These are phyloP conservation scores for Metschnikowia lochheadii DNA, from an alignment of 805 yeast genomes.

Conservation along the genomic window DNA sequence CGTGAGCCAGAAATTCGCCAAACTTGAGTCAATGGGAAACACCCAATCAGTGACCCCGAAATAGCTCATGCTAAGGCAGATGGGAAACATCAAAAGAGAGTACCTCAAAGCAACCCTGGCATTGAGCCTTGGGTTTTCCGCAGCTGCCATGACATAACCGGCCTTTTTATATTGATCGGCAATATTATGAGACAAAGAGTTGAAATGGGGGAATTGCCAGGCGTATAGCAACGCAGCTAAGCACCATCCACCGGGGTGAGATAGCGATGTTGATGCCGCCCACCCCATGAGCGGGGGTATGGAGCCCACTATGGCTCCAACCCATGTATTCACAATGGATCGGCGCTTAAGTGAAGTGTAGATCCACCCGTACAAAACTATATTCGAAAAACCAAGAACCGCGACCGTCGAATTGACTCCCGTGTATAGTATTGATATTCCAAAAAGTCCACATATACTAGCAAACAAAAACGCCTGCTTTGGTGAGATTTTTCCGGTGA, in stretches of 20 bases:
- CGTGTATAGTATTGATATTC: constrained; percentile 59
- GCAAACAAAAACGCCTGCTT: constrained; percentile 81
- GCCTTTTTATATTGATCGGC: constrained; percentile 86
- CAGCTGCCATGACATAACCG: constrained; percentile 97
- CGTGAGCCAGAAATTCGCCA: constrained; percentile 83
- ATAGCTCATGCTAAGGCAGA: constrained; percentile 78
- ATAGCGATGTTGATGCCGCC: constrained; percentile 77
- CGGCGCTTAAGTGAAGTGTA: constrained; percentile 87
- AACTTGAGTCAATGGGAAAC: constrained; percentile 75
- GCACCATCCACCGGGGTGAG: constrained; percentile 93
- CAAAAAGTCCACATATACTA: constrained; percentile 62
- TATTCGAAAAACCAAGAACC: constrained; percentile 71
- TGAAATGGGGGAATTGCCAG: constrained; percentile 99
- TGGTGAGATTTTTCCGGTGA: constrained; percentile 72
- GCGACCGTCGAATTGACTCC: constrained; percentile 92
- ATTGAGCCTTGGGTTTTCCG: constrained; percentile 83
- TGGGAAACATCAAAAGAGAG: constrained; percentile 88
- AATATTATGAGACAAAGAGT: constrained; percentile 82
- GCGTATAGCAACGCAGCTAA: constrained; percentile 85
- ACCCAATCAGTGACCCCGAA: constrained; percentile 78
- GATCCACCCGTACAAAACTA: constrained; percentile 79
- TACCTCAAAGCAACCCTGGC: constrained; percentile 92
- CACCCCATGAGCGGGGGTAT: constrained; percentile 99
- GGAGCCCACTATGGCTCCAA: constrained; percentile 98
- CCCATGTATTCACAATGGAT: constrained; percentile 92